A percentile compares a stretch with the other conserved stretches of the same genome.
Evolutionary conservation across 1,284 basidiomycete genomes (phyloP).

Genomic region (Cutaneotrichosporon sp.): DNA sequence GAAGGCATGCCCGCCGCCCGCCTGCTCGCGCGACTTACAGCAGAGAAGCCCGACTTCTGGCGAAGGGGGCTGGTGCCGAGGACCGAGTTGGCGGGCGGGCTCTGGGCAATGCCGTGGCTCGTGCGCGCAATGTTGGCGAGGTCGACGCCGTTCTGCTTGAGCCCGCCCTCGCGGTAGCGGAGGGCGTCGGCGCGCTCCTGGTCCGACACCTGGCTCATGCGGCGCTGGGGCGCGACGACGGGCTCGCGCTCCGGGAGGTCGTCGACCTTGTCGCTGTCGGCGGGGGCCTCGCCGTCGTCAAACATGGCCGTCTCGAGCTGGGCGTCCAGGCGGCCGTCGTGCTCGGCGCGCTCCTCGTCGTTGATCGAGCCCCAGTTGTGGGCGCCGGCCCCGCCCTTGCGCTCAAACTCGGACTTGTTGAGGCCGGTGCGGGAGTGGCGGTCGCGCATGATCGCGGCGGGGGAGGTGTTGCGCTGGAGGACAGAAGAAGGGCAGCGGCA

Average conservation of each 20-base stretch:
- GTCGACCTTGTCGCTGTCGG: conserved; percentile 8
- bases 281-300: conserved; percentile 56
- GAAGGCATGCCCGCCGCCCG: neutral
- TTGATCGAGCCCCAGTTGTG: conserved; percentile 79
- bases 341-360: conserved; percentile 63
- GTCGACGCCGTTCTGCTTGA: conserved; percentile 59
- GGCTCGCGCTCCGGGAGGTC: conserved; percentile 19
- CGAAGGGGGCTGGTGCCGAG: conserved; percentile 54
- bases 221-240: conserved; percentile 35
- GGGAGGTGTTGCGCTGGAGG: conserved; percentile 61
- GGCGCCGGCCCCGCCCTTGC: conserved; percentile 74
- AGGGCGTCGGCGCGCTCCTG: conserved; percentile 63
- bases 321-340: conserved; percentile 33
- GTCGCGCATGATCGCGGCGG: conserved; percentile 74
- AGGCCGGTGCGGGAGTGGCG: conserved; percentile 70
- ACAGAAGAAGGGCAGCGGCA: neutral
- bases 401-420: conserved; percentile 62
- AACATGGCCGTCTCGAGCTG: conserved; percentile 52
- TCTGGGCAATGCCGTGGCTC: conserved; percentile 69
- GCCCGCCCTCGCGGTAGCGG: conserved; percentile 45
- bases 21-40: conserved; percentile 22
- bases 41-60: conserved; percentile 39
- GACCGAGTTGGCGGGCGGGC: conserved; percentile 56
- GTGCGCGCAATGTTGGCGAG: conserved; percentile 77
- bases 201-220: conserved; percentile 57